phyloP scores from a whole-genome alignment of 306 rosid species.

The Malus domestica region DNA sequence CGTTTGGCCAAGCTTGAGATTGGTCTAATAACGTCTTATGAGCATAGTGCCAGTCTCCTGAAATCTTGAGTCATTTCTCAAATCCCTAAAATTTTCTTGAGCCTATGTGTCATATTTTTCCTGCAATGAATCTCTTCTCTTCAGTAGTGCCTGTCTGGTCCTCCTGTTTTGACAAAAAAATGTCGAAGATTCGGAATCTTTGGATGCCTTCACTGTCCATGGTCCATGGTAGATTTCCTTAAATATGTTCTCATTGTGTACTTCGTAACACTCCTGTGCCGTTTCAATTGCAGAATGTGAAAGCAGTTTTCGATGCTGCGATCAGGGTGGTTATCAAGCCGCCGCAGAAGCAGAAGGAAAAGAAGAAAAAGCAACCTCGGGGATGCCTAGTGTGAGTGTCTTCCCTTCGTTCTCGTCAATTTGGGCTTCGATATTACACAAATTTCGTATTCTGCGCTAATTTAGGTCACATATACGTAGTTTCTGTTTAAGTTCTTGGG shows the following conservation, averaged over 20 bases:
- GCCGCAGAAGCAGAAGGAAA: slow-evolving; percentile 77
- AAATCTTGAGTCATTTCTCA: background rate
- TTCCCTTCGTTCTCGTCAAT: background rate
- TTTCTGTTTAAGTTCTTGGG: background rate
- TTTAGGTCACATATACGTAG: background rate
- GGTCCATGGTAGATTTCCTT: background rate
- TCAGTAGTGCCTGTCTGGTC: background rate
- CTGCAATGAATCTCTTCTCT: background rate
- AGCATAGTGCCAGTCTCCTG: background rate
- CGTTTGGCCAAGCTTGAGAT: background rate
- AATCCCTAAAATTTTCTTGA: background rate
- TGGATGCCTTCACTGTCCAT: background rate
- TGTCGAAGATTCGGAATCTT: background rate
- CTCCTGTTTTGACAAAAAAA: background rate
- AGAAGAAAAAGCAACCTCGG: slow-evolving; percentile 53
- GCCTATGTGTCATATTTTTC: too few species aligned
- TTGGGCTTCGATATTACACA: background rate
- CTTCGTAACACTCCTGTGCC: background rate
- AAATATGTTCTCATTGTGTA: background rate
- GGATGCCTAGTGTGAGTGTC: slow-evolving; percentile 75
- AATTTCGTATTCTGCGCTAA: background rate
- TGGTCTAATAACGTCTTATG: background rate
- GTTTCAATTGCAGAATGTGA: slow-evolving; percentile 66
- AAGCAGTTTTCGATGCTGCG: slow-evolving; percentile 84
- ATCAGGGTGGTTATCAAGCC: slow-evolving; percentile 88